These are phyloP conservation scores for Castanea crenata DNA, from an alignment of 306 rosid genomes.

Conservation along the genomic window DNA sequence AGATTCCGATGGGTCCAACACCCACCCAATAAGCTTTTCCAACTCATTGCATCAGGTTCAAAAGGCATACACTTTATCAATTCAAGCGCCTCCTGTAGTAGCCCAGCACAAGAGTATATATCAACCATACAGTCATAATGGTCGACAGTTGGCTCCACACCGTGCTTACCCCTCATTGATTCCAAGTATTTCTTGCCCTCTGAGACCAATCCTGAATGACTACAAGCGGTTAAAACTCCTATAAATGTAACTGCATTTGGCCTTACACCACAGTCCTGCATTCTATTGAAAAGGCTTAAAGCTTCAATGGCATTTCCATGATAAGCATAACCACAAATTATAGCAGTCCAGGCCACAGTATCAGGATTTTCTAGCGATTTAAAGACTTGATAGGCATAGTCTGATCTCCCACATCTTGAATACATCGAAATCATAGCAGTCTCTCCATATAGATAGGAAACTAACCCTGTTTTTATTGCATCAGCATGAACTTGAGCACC, in stretches of 20 bases:
- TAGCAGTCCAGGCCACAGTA: constrained; percentile 59
- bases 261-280: constrained; percentile 43
- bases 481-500: constrained; percentile 61
- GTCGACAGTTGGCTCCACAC: constrained; percentile 47
- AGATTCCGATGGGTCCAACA: constrained; percentile 57
- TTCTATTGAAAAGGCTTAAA: constrained; percentile 36
- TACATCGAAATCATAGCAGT: constrained; percentile 69
- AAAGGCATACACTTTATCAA: constrained; percentile 43
- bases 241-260: constrained; percentile 57
- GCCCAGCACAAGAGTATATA: constrained; percentile 56
- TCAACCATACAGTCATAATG: constrained; percentile 64
- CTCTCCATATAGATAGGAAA: constrained; percentile 44
- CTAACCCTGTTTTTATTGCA: constrained; percentile 53
- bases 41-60: constrained; percentile 55
- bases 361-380: constrained; percentile 50
- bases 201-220: constrained; percentile 53
- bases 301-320: constrained; percentile 60
- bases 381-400: constrained; percentile 50
- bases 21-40: constrained; percentile 65
- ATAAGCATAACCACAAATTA: constrained; percentile 51
- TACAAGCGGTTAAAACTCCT: constrained; percentile 56
- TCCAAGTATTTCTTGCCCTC: constrained; percentile 50
- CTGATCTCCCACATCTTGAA: constrained; percentile 59
- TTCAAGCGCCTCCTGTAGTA: constrained; percentile 44
- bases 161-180: constrained; percentile 37